phyloP scores from a whole-genome alignment of 164 flowering plant genomes.

The Aristolochia californica region DNA sequence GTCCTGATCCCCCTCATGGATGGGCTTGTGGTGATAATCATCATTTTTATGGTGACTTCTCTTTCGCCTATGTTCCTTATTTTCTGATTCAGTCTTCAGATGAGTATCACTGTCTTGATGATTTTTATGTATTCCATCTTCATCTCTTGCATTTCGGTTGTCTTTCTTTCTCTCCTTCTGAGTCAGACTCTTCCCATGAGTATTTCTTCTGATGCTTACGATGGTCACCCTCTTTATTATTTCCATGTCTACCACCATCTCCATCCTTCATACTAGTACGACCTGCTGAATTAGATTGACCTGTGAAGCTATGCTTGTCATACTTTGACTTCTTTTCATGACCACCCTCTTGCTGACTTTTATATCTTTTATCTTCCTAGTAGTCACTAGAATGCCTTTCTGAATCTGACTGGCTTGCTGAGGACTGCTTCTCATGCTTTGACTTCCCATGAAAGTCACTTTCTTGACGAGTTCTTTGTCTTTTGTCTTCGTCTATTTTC shows the following conservation, averaged over 20 bases:
- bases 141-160: not conserved
- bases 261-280: not conserved
- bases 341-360: not conserved
- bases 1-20: too few species aligned
- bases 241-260: not conserved
- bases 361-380: slow-evolving; percentile 2
- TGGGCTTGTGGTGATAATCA: not conserved
- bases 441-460: slow-evolving; percentile 4
- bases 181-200: too few species aligned
- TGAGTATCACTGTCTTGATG: slow-evolving; percentile 4
- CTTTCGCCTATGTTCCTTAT: slow-evolving; percentile 4
- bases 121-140: slow-evolving; percentile 6
- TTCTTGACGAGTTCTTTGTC: slow-evolving; percentile 8
- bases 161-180: not conserved
- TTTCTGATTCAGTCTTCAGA: not conserved
- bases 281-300: too few species aligned
- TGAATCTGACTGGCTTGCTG: not conserved
- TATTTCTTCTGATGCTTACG: not conserved
- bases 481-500: slow-evolving; percentile 10
- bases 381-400: not conserved
- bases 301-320: too few species aligned
- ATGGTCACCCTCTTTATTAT: not conserved
- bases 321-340: not conserved
- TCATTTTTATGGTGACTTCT: slow-evolving; percentile 7
- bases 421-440: slow-evolving; percentile 15